A percentile compares a stretch with the other conserved stretches of the same genome.
Evolutionary conservation across 441 rosid species (phyloP).

Genomic region (Kokia cookei): DNA sequence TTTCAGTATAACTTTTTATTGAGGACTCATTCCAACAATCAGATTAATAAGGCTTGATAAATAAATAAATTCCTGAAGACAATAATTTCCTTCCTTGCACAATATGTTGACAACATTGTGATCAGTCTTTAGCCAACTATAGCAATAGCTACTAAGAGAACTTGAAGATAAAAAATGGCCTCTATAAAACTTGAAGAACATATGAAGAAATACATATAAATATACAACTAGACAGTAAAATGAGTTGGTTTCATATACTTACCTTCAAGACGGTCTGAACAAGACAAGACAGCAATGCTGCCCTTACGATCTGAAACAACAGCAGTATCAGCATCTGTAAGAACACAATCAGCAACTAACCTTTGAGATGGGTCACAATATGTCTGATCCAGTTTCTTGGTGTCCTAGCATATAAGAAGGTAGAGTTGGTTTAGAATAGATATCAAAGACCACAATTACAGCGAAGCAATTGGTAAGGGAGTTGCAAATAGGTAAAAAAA

Average conservation of each 20-base stretch:
- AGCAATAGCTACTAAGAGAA: background rate
- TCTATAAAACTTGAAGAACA: background rate
- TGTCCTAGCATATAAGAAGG: conserved; percentile 44
- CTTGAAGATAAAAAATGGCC: background rate
- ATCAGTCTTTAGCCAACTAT: background rate
- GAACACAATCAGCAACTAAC: conserved; percentile 92
- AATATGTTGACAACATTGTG: background rate
- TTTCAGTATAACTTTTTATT: background rate
- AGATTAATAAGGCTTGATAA: background rate
- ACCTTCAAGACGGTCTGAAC: conserved; percentile 68
- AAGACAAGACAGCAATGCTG: conserved; percentile 82
- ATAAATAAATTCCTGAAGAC: background rate
- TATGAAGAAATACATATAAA: background rate
- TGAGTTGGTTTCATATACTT: conserved; percentile 15
- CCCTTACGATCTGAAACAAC: conserved; percentile 98
- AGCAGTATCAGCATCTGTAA: conserved; percentile 76
- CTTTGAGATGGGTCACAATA: conserved; percentile 96
- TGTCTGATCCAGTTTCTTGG: conserved; percentile 77
- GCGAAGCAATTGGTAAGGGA: background rate
- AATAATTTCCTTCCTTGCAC: background rate
- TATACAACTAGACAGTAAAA: background rate
- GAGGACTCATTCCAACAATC: background rate
- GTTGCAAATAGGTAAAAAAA: background rate
- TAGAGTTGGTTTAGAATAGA: conserved; percentile 10
- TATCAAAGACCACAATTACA: background rate